Conservation (phyloP, 495 filamentous ascomycete species). For the Sabuloglossum arenarium region DNA sequence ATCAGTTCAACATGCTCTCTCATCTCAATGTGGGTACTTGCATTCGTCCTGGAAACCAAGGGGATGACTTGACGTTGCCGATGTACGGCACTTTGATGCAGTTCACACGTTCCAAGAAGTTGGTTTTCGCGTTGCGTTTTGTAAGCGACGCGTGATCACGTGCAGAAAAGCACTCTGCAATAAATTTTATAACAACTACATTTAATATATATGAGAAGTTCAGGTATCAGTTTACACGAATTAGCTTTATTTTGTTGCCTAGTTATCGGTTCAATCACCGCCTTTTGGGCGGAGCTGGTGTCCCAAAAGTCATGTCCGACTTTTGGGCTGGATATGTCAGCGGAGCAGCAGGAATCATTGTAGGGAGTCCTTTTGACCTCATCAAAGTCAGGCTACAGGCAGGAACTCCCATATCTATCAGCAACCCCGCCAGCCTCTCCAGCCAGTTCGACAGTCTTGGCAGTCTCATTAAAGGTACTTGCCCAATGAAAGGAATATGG, state of each 20-base stretch:
- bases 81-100: neutral
- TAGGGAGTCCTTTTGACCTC: conserved; percentile 75
- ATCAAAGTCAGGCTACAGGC: conserved; percentile 72
- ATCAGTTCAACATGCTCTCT: neutral
- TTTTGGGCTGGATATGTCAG: conserved; percentile 79
- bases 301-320: conserved; percentile 54
- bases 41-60: neutral
- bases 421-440: neutral
- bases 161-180: neutral
- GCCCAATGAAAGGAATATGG: neutral
- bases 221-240: too few species aligned
- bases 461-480: conserved; percentile 27
- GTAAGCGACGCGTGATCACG: conserved; percentile 1
- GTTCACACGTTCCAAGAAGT: neutral
- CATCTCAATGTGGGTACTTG: neutral
- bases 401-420: conserved; percentile 10
- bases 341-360: conserved; percentile 60
- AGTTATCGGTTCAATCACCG: too few species aligned
- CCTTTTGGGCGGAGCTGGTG: too few species aligned
- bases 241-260: too few species aligned
- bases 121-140: neutral
- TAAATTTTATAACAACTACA: neutral
- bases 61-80: neutral
- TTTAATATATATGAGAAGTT: neutral
- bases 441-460: conserved; percentile 23